Evolutionary conservation across 495 filamentous ascomycete species (phyloP), one percentile per base, ranked within the genome.

Genomic region (Chaetomium tenue): DNA sequence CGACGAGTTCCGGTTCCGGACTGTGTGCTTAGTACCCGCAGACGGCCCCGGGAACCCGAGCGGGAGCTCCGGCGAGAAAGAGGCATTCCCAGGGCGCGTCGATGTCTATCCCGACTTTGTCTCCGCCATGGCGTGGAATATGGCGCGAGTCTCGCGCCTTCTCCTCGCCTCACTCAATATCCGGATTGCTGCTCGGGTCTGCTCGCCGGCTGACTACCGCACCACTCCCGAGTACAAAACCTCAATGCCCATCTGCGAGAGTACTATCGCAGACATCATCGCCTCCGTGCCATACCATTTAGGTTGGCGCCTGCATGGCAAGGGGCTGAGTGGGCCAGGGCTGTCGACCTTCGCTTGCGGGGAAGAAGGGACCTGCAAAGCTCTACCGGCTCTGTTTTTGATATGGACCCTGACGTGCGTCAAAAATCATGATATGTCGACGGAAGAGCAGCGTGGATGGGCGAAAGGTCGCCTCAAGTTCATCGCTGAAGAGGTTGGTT

Each of bases 281-380:
- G 77, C 83, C 9, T 80, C 78, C 2, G 78, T 83, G 46, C 83
- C 83, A 4, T 84, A 79, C 63, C 78, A 81, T 63, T 73, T 85
- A 0, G 81, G 83, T 28, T 83, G 82, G 80, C 75, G 76, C 52
- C 63, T 67, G n/a, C 64, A 68, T 66, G 69, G 33, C 11, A 67
- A 74, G 42, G 20, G 67, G 11, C 51, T 74, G 20, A 52, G 61
- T 22, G 18, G 54, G 25, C 28, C 63, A 8, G 65, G 65, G 18
- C 58, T 68, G 13, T 73, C 67, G 2, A 70, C 61, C 8, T 83
- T 81, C 61, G 71, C 66, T 16, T 79, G 75, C 61, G 78, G 80
- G 9, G 66, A 74, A 9, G 76, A 77, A 18, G 68, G 65, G n/a
- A 47, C 63, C 16, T 55, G 69, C 16, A 83, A 82, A 65, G 75